Evolutionary conservation across 2,329 filamentous ascomycete genomes (phyloP).

Genomic region (Phyllosticta capitalensis): DNA sequence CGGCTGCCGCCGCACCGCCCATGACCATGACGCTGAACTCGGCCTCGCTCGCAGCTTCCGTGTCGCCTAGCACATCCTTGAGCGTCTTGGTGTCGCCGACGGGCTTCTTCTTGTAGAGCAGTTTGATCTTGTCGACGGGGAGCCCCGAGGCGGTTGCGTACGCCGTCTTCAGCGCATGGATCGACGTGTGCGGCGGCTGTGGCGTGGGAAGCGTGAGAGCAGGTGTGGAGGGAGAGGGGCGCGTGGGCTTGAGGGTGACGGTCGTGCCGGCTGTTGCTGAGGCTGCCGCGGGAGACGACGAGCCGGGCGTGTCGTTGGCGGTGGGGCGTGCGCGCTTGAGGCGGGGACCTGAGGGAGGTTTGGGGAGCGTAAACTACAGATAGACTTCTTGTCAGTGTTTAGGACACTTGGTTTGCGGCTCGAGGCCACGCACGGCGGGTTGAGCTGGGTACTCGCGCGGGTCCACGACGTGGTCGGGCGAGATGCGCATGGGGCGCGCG

Average conservation of each 20-base stretch:
- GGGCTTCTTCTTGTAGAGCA: conserved; percentile 82
- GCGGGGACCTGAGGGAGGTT: conserved; percentile 46
- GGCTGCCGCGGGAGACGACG: conserved; percentile 24
- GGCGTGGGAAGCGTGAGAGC: conserved; percentile 54
- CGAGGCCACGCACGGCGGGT: conserved; percentile 55
- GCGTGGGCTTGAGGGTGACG: conserved; percentile 60
- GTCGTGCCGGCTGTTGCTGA: conserved; percentile 25
- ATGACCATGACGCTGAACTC: conserved; percentile 87
- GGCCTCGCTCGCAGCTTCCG: conserved; percentile 40
- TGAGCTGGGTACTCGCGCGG: conserved; percentile 67
- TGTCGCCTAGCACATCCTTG: conserved; percentile 56
- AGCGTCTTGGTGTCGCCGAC: conserved; percentile 67
- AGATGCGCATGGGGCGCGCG: conserved; percentile 67
- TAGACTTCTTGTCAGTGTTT: conserved; percentile 23
- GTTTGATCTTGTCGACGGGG: conserved; percentile 57
- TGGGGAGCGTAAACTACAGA: conserved; percentile 60
- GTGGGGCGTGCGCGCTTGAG: conserved; percentile 26
- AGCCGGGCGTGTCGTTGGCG: conserved; percentile 34
- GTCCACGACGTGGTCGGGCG: conserved; percentile 85
- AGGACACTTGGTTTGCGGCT: conserved; percentile 47
- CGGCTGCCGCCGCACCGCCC: conserved; percentile 47
- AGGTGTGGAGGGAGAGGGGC: conserved; percentile 44
- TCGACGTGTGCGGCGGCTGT: conserved; percentile 54
- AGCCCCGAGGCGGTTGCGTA: conserved; percentile 56
- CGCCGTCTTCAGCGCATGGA: conserved; percentile 67